Evolutionary conservation across 179 eudicot genomes (phyloP), one percentile per base, ranked within the genome.

Genomic region (Silene noctiflora): DNA sequence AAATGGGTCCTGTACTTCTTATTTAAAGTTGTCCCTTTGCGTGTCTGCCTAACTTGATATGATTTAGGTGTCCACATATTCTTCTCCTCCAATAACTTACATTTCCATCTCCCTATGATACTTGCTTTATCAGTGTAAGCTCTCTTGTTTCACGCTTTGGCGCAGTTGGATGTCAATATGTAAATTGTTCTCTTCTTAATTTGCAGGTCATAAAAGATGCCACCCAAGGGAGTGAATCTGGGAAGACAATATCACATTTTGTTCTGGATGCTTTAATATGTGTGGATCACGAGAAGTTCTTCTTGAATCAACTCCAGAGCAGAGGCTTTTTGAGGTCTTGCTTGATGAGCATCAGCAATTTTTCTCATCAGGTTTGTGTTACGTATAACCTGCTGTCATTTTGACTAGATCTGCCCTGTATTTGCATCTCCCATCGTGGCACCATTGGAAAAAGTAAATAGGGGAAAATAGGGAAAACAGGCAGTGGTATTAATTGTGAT

Each of bases 321-420:
- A 88, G 99, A 88, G 99, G 97, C 73, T 95, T 95, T 83, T 88
- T 95, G 62, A 87, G 99, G 84, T 88, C 91, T 73, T 95, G 99
- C 86, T 82, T 95, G 61, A 85, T 81, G 84, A 93, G 85, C 85
- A 89, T 95, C 89, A 87, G 92, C 80, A 95, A 87, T 82, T 82
- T 87, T 74, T 87, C 97, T 44, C 84, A 75, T 80, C 92, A 88
- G 96, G 99, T 93, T 64, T 56, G 83, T 73, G 66, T 65, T 68
- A 16, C 46, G 67, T 25, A 1, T 64, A 46, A 13, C 22, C 44
- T 74, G 56, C 10, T 77, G 11, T 56, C 9, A 62, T 79, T 22
- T 68, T 48, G 8, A 33, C 55, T 16, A 3, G 20, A 29, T 71
- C 13, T 13, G 44, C 24, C 24, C 17, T 56, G 19, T 59, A 51